Conservation (phyloP, 148 eudicot species). For the Heliosperma pusillum region DNA sequence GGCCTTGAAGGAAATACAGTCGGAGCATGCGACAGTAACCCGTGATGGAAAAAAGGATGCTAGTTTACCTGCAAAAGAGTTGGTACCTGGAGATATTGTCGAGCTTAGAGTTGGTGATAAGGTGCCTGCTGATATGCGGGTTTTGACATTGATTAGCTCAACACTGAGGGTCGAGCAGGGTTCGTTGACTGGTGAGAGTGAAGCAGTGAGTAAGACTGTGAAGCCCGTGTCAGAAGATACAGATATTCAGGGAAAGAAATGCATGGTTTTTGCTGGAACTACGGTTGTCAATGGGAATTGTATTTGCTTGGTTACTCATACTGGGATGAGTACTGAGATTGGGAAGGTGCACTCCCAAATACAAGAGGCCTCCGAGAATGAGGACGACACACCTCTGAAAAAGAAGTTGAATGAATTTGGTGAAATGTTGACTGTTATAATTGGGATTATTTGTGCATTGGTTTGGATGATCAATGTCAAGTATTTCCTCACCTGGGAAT, state of each 20-base stretch:
- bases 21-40: constrained; percentile 60
- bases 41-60: constrained; percentile 56
- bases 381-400: constrained; percentile 70
- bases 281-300: constrained; percentile 75
- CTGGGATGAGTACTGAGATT: constrained; percentile 68
- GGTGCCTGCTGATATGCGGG: constrained; percentile 95
- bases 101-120: constrained; percentile 95
- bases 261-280: constrained; percentile 80
- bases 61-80: constrained; percentile 65
- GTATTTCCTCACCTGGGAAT: constrained; percentile 71
- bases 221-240: constrained; percentile 63
- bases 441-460: constrained; percentile 55
- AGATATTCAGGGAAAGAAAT: constrained; percentile 66
- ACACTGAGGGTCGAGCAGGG: constrained; percentile 90
- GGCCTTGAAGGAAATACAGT: constrained; percentile 89
- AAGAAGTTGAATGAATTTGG: constrained; percentile 80
- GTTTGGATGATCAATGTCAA: constrained; percentile 75
- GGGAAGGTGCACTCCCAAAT: constrained; percentile 70
- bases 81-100: constrained; percentile 92
- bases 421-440: constrained; percentile 56
- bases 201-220: constrained; percentile 75
- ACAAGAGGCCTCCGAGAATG: constrained; percentile 63
- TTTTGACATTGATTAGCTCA: constrained; percentile 67
- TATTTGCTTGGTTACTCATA: constrained; percentile 58
- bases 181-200: constrained; percentile 92